Percentiles rank a stretch among this genome's conserved stretches.
Conservation (phyloP, 2,329 filamentous ascomycete genomes). For the Aquanectria penicillioides region DNA sequence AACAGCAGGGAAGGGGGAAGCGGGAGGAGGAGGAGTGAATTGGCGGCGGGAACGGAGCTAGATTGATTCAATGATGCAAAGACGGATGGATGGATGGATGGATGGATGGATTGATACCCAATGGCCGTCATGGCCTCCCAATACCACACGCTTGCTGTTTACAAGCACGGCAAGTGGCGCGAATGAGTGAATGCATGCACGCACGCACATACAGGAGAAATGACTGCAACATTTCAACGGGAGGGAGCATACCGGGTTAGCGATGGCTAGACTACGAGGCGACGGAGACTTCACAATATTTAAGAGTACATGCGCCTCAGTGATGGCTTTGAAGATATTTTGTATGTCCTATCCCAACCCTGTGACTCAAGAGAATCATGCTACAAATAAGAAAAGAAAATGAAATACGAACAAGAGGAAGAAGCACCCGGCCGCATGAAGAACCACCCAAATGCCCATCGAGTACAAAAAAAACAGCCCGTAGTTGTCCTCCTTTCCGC, state of each 20-base stretch:
- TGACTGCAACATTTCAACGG: too few species aligned
- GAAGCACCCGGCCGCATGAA: conserved; percentile 34
- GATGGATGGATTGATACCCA: conserved; percentile 34
- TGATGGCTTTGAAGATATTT: conserved; percentile 34
- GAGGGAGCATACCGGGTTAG: too few species aligned
- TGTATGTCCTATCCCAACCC: conserved; percentile 38
- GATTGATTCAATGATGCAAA: not conserved
- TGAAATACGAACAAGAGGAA: conserved; percentile 28
- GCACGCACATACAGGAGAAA: not conserved
- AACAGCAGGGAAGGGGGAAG: conserved; percentile 21
- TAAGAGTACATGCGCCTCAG: not conserved
- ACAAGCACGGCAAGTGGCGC: too few species aligned
- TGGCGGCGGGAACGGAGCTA: conserved; percentile 13
- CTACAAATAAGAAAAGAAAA: conserved; percentile 41
- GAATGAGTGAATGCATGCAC: too few species aligned
- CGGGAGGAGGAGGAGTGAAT: conserved; percentile 28
- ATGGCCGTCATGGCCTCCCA: not conserved
- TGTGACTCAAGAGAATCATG: conserved; percentile 40
- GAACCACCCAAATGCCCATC: conserved; percentile 29
- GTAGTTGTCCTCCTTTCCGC: conserved; percentile 11
- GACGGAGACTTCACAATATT: not conserved
- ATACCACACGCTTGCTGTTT: too few species aligned
- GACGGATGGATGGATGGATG: too few species aligned
- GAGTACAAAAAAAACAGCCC: conserved; percentile 29
- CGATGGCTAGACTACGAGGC: not conserved